Percentiles rank a stretch among this genome's conserved stretches.
These are phyloP conservation scores for Candida railenensis DNA, from an alignment of 805 yeast species.

Conservation along the genomic window DNA sequence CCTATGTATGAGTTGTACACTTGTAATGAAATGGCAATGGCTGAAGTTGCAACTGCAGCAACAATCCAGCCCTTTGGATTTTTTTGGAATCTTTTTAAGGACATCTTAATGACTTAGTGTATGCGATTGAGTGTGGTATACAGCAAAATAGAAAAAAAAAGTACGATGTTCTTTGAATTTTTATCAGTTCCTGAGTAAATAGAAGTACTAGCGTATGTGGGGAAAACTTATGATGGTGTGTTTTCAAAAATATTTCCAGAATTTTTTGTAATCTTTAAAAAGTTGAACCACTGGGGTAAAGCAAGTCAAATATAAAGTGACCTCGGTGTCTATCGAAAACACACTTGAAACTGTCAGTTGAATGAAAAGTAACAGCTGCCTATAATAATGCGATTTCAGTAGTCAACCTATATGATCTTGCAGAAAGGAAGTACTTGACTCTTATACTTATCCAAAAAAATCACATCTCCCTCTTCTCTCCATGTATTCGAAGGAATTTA, in stretches of 20 bases:
- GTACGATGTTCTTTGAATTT: too few species aligned
- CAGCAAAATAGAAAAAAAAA: too few species aligned
- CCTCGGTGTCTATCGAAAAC: too few species aligned
- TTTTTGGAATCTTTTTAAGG: slow-evolving; percentile 12
- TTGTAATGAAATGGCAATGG: slow-evolving; percentile 32
- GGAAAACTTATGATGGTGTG: not conserved
- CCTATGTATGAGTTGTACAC: slow-evolving; percentile 21
- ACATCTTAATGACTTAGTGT: not conserved
- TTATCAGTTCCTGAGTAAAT: too few species aligned
- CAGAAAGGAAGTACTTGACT: not conserved
- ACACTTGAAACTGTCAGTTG: too few species aligned
- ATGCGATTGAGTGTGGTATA: too few species aligned
- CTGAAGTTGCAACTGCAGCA: slow-evolving; percentile 36
- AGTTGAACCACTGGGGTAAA: not conserved
- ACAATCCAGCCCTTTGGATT: slow-evolving; percentile 30
- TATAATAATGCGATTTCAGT: too few species aligned
- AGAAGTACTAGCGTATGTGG: too few species aligned
- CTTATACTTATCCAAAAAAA: not conserved
- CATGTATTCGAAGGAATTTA: not conserved
- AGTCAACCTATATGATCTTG: too few species aligned
- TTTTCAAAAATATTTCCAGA: not conserved
- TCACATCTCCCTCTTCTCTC: not conserved
- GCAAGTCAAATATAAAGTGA: not conserved
- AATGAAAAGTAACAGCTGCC: too few species aligned
- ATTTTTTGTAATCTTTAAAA: not conserved